These are phyloP conservation scores for Arabidopsis lyrata DNA, from an alignment of 441 rosid species.

Conservation along the genomic window DNA sequence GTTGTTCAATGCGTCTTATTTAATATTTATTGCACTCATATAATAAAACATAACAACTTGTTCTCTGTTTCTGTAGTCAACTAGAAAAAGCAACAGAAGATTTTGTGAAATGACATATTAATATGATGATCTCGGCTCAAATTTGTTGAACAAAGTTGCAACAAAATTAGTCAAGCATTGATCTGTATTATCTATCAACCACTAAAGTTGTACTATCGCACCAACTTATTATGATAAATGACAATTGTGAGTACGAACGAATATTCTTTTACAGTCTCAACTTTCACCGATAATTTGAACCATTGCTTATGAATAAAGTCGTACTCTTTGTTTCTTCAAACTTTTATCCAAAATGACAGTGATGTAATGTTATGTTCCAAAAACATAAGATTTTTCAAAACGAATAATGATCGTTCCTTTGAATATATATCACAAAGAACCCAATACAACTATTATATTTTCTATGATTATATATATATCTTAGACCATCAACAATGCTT, in stretches of 20 bases:
- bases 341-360: slow-evolving; percentile 37
- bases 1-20: not conserved
- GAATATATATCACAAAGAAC: too few species aligned
- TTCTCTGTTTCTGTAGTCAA: not conserved
- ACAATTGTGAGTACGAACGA: slow-evolving; percentile 40
- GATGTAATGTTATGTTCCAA: slow-evolving; percentile 42
- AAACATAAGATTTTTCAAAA: slow-evolving; percentile 26
- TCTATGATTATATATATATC: too few species aligned
- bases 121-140: slow-evolving; percentile 25
- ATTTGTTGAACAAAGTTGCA: slow-evolving; percentile 20
- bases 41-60: not conserved
- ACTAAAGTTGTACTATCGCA: slow-evolving; percentile 31
- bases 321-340: slow-evolving; percentile 31
- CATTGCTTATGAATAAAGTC: slow-evolving; percentile 39
- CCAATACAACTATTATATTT: too few species aligned
- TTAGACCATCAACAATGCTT: too few species aligned
- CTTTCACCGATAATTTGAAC: slow-evolving; percentile 17
- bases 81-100: not conserved
- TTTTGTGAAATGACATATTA: slow-evolving; percentile 11
- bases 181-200: slow-evolving; percentile 30
- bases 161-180: slow-evolving; percentile 14
- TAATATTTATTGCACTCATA: not conserved
- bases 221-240: slow-evolving; percentile 21
- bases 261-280: slow-evolving; percentile 31
- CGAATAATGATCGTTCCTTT: slow-evolving; percentile 34